These are phyloP conservation scores for Daldinia decipiens DNA, from an alignment of 495 filamentous ascomycete species.

Conservation along the genomic window DNA sequence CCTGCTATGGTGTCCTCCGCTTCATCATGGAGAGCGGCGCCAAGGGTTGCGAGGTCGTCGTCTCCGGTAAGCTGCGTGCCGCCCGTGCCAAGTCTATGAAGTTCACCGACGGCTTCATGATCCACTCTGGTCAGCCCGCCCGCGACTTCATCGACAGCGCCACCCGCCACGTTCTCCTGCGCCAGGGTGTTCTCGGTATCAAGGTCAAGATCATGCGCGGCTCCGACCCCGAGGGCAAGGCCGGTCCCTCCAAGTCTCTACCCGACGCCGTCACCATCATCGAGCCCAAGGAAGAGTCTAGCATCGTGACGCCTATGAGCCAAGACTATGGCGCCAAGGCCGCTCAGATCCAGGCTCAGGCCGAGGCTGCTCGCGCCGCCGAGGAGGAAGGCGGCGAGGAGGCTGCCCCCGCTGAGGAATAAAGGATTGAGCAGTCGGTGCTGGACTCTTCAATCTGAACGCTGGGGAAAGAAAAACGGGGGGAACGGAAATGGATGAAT, in stretches of 20 bases:
- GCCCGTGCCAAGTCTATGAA: slow-evolving; percentile 99
- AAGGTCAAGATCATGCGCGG: slow-evolving; percentile 99
- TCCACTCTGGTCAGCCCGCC: slow-evolving; percentile 99
- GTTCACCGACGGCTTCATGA: slow-evolving; percentile 99
- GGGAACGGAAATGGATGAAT: slow-evolving; percentile 18
- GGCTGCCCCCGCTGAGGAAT: slow-evolving; percentile 61
- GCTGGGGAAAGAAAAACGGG: slow-evolving; percentile 17
- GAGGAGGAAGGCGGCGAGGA: slow-evolving; percentile 72
- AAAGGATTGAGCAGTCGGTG: slow-evolving; percentile 50
- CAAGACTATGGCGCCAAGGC: slow-evolving; percentile 99
- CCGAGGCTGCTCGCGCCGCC: slow-evolving; percentile 71
- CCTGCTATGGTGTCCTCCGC: slow-evolving; percentile 98
- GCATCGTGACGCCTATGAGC: slow-evolving; percentile 89
- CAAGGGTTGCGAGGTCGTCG: slow-evolving; percentile 99
- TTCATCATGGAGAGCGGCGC: slow-evolving; percentile 99
- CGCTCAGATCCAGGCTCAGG: slow-evolving; percentile 77
- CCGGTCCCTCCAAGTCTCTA: slow-evolving; percentile 93
- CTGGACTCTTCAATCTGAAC: slow-evolving; percentile 47
- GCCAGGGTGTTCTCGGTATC: slow-evolving; percentile 99
- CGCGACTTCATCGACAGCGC: slow-evolving; percentile 99
- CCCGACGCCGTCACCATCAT: slow-evolving; percentile 99
- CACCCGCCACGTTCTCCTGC: slow-evolving; percentile 97
- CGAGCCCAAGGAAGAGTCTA: slow-evolving; percentile 99
- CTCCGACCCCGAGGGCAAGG: slow-evolving; percentile 98
- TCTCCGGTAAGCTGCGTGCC: slow-evolving; percentile 97